phyloP scores from a whole-genome alignment of 169 alveolate species.

The Plasmodium gallinaceum region DNA sequence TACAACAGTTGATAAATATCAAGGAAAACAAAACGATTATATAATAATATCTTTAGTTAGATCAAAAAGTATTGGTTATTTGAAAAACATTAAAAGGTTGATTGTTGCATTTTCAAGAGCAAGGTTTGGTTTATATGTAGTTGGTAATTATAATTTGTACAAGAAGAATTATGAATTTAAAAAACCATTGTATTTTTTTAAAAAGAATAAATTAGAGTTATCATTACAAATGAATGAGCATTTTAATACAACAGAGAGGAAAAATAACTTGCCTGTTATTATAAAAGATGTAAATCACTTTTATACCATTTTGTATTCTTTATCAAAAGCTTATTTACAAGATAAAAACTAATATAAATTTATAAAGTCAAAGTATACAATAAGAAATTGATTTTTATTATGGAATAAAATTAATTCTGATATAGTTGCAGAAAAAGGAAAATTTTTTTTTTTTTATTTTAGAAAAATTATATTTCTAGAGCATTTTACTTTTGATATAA shows the following conservation, averaged over 20 bases:
- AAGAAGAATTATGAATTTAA: constrained; percentile 77
- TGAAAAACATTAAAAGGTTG: constrained; percentile 94
- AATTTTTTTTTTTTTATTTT: not conserved
- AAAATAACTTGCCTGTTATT: constrained; percentile 15
- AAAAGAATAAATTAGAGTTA: constrained; percentile 45
- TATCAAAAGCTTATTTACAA: constrained; percentile 50
- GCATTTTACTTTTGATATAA: not conserved
- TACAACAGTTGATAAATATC: constrained; percentile 92
- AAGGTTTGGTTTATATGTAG: constrained; percentile 91
- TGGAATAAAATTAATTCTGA: not conserved
- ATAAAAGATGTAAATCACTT: constrained; percentile 65
- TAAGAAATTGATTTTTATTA: not conserved
- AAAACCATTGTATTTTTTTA: constrained; percentile 62
- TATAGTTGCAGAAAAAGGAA: not conserved
- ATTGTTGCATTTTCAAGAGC: constrained; percentile 96
- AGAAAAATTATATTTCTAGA: not conserved
- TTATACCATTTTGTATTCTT: constrained; percentile 47
- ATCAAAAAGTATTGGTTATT: constrained; percentile 89
- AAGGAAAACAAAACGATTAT: constrained; percentile 94
- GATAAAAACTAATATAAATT: not conserved
- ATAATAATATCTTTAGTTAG: constrained; percentile 93
- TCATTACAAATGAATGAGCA: constrained; percentile 63
- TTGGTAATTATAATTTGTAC: constrained; percentile 84
- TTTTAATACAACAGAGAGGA: constrained; percentile 34
- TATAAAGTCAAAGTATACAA: not conserved